These are phyloP conservation scores for Ochromonadaceae sp. DNA, from an alignment of 352 stramenopile species.

Conservation along the genomic window DNA sequence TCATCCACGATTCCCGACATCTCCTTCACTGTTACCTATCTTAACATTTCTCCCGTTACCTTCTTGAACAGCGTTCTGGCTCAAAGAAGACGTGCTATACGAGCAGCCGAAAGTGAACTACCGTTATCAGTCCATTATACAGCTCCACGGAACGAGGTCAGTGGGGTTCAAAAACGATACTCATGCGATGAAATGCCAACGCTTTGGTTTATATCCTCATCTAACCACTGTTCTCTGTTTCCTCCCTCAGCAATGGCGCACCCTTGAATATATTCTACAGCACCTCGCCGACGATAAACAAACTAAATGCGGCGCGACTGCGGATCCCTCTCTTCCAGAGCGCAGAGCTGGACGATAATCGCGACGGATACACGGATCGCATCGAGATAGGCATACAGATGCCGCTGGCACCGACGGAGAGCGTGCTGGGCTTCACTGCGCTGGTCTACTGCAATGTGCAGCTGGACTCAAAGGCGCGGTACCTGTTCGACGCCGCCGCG, in stretches of 20 bases:
- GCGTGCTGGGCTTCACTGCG: neutral
- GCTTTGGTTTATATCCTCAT: no score
- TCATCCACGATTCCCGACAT: no score
- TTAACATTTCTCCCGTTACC: neutral
- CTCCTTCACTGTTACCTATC: neutral
- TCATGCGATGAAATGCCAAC: neutral
- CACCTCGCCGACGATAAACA: neutral
- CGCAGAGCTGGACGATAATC: slow-evolving; percentile 15
- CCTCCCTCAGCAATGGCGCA: neutral
- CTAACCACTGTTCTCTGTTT: neutral
- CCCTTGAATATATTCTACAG: slow-evolving; percentile 2
- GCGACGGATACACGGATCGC: slow-evolving; percentile 2
- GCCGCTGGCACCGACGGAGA: neutral
- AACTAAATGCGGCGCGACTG: neutral
- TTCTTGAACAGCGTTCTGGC: slow-evolving; percentile 7
- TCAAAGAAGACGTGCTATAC: neutral
- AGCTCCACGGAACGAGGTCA: neutral
- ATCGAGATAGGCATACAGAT: neutral
- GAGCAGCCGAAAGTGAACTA: slow-evolving; percentile 8
- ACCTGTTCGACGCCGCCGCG: neutral
- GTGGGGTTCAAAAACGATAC: neutral
- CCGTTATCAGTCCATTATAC: neutral
- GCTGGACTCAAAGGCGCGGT: neutral
- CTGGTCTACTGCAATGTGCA: neutral
- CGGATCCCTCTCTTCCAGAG: neutral